Evolutionary conservation across 306 rosid species (phyloP).

Genomic region (Cyclanthera cordifolia): DNA sequence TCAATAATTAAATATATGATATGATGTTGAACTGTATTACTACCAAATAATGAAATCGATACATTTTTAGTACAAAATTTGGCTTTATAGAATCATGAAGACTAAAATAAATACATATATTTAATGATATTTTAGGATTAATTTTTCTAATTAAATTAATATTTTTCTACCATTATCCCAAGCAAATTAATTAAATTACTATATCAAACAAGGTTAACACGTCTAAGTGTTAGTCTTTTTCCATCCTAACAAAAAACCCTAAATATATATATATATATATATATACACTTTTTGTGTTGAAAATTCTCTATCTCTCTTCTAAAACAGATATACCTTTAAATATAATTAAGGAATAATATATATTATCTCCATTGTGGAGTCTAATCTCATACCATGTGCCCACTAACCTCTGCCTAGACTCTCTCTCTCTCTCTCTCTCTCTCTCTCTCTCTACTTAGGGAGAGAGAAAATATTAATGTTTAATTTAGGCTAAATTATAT

Average conservation of each 20-base stretch:
- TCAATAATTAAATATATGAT: too few relatives aligned
- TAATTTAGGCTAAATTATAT: not conserved
- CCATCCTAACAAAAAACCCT: not conserved
- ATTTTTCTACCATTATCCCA: not conserved
- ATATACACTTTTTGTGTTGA: not conserved
- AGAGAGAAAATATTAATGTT: not conserved
- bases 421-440: too few relatives aligned
- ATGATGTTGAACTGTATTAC: too few relatives aligned
- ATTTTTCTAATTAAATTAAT: not conserved
- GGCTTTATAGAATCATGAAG: too few relatives aligned
- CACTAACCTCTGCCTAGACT: not conserved
- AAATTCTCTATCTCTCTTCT: not conserved
- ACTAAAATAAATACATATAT: too few relatives aligned
- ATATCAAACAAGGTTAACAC: not conserved
- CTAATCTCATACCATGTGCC: constrained; percentile 9
- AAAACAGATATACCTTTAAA: not conserved
- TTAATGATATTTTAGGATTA: not conserved
- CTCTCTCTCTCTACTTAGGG: too few relatives aligned
- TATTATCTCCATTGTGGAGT: constrained; percentile 6
- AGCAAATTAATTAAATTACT: not conserved
- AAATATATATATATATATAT: not conserved
- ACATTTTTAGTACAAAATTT: too few relatives aligned
- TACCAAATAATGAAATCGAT: too few relatives aligned
- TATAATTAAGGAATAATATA: constrained; percentile 7
- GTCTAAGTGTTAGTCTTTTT: not conserved